Evolutionary conservation across 2,329 filamentous ascomycete species (phyloP).

Genomic region (Claviceps capensis): DNA sequence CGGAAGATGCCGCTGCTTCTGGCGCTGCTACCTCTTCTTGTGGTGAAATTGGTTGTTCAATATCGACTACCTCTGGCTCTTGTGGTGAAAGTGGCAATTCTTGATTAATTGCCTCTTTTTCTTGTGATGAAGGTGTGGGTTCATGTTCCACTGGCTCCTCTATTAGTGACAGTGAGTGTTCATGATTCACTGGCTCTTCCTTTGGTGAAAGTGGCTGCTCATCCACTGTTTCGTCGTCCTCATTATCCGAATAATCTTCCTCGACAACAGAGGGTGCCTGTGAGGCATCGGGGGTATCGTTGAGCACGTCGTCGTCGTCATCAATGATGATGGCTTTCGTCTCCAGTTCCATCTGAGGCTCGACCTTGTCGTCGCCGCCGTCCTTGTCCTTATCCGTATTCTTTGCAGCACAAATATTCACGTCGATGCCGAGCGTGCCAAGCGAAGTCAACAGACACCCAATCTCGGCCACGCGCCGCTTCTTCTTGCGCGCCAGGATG

Average conservation of each 20-base stretch:
- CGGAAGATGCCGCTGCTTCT: background rate
- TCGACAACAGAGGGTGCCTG: slow-evolving; percentile 25
- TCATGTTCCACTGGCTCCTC: background rate
- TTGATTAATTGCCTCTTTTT: too few species aligned
- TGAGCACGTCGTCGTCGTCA: slow-evolving; percentile 45
- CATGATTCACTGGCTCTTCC: too few species aligned
- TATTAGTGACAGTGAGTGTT: too few species aligned
- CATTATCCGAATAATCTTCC: slow-evolving; percentile 11
- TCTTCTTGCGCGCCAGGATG: slow-evolving; percentile 60
- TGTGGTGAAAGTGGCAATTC: too few species aligned
- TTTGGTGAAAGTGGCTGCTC: background rate
- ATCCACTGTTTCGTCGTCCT: background rate
- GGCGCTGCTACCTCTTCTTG: background rate
- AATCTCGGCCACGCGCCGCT: slow-evolving; percentile 63
- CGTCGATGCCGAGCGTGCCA: slow-evolving; percentile 39
- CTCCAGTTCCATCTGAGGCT: slow-evolving; percentile 21
- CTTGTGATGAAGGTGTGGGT: background rate
- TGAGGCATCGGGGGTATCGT: slow-evolving; percentile 41
- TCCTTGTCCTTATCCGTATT: slow-evolving; percentile 15
- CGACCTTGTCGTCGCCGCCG: slow-evolving; percentile 8
- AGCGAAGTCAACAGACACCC: slow-evolving; percentile 59
- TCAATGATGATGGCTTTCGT: slow-evolving; percentile 31
- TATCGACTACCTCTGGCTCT: background rate
- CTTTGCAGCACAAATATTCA: slow-evolving; percentile 18
- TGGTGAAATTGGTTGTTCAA: background rate